Conservation (phyloP, 495 filamentous ascomycete genomes). For the Jackrogersella minutella region DNA sequence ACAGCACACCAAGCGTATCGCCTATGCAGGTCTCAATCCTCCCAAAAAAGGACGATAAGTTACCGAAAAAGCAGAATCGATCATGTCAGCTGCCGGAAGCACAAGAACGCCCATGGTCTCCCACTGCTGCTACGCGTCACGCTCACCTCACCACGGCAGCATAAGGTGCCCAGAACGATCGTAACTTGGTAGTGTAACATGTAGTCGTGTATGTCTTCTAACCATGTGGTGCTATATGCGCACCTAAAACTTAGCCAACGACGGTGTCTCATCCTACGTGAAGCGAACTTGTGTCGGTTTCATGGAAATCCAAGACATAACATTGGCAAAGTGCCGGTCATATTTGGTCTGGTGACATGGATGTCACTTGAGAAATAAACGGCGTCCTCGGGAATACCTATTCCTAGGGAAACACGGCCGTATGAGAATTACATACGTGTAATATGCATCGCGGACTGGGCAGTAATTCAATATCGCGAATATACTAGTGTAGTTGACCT, state of each 20-base stretch:
- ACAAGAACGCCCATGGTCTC: constrained; percentile 5
- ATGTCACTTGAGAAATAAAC: not conserved
- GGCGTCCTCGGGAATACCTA: not conserved
- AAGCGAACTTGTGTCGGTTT: not conserved
- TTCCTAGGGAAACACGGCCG: not conserved
- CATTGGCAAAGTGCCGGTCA: not conserved
- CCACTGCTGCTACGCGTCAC: not conserved
- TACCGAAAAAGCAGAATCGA: constrained; percentile 11
- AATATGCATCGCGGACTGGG: not conserved
- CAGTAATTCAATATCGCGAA: not conserved
- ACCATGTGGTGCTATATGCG: not conserved
- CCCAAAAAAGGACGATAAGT: not conserved
- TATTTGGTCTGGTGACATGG: not conserved
- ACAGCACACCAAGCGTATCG: not conserved
- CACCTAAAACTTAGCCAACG: not conserved
- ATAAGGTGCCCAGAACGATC: not conserved
- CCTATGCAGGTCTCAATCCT: constrained; percentile 11
- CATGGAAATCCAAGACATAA: not conserved
- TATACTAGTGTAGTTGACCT: not conserved
- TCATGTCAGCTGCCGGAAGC: constrained; percentile 15
- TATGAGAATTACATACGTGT: not conserved
- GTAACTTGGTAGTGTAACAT: not conserved
- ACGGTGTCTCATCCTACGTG: not conserved
- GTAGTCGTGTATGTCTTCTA: not conserved
- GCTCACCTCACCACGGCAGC: not conserved